Evolutionary conservation across 2,329 filamentous ascomycete genomes (phyloP).

Genomic region (Colletotrichum melonis): DNA sequence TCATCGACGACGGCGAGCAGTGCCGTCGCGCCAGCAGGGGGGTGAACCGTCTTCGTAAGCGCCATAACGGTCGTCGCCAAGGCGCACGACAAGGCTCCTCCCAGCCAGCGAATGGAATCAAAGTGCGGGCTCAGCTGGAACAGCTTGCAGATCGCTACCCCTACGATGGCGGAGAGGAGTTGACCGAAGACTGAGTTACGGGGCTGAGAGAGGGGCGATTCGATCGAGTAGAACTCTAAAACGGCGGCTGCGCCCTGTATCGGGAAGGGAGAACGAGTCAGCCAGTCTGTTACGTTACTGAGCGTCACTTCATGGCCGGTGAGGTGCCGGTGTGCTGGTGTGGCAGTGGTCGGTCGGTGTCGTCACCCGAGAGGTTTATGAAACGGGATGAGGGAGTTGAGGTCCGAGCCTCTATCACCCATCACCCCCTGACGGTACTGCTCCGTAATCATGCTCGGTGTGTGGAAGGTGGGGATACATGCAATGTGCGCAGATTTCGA

Average conservation of each 20-base stretch:
- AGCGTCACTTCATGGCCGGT: background rate
- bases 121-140: constrained; percentile 64
- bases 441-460: background rate
- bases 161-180: constrained; percentile 69
- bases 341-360: background rate
- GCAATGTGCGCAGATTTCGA: background rate
- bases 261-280: background rate
- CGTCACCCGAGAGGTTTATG: constrained; percentile 15
- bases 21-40: constrained; percentile 80
- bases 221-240: constrained; percentile 78
- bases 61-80: constrained; percentile 73
- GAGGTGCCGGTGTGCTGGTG: background rate
- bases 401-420: background rate
- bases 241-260: constrained; percentile 77
- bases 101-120: constrained; percentile 70
- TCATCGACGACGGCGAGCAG: constrained; percentile 73
- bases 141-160: constrained; percentile 72
- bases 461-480: background rate
- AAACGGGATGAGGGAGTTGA: background rate
- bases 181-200: constrained; percentile 78
- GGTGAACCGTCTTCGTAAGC: constrained; percentile 78
- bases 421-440: background rate
- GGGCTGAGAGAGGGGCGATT: constrained; percentile 79
- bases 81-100: constrained; percentile 73
- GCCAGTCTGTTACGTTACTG: background rate